phyloP scores from a whole-genome alignment of 2,329 filamentous ascomycete genomes.

The Fusarium decemcellulare region DNA sequence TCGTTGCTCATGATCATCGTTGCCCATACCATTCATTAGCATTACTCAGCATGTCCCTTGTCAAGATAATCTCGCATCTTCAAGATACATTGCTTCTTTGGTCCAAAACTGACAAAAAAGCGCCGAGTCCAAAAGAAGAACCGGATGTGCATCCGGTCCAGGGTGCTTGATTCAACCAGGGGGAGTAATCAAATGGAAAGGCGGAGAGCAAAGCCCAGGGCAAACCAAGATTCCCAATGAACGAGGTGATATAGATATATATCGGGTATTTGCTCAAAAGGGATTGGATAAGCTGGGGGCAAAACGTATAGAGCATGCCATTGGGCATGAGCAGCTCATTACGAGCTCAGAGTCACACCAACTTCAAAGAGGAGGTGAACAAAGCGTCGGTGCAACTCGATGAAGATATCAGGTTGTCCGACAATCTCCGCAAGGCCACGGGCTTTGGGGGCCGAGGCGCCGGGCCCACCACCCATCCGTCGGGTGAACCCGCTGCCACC shows the following conservation, averaged over 20 bases:
- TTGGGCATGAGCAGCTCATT: slow-evolving; percentile 44
- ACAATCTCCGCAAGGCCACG: slow-evolving; percentile 76
- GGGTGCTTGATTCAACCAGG: slow-evolving; percentile 15
- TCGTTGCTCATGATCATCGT: slow-evolving; percentile 31
- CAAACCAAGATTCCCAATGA: slow-evolving; percentile 18
- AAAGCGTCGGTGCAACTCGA: slow-evolving; percentile 75
- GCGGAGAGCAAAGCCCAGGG: slow-evolving; percentile 28
- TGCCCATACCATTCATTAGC: slow-evolving; percentile 34
- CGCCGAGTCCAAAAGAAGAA: slow-evolving; percentile 15
- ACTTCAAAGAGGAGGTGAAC: slow-evolving; percentile 74
- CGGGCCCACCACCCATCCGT: slow-evolving; percentile 70
- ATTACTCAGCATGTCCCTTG: slow-evolving; percentile 23
- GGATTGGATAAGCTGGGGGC: slow-evolving; percentile 23
- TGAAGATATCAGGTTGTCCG: slow-evolving; percentile 77
- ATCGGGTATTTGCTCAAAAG: slow-evolving; percentile 4
- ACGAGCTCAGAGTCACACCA: slow-evolving; percentile 67
- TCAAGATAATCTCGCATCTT: slow-evolving; percentile 16
- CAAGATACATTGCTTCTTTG: slow-evolving; percentile 24
- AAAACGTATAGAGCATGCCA: slow-evolving; percentile 48
- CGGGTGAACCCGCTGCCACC: slow-evolving; percentile 70
- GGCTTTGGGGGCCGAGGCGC: slow-evolving; percentile 69
- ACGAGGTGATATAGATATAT: slow-evolving; percentile 8
- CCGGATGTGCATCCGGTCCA: slow-evolving; percentile 16
- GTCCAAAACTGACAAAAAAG: slow-evolving; percentile 19
- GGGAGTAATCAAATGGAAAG: slow-evolving; percentile 27